phyloP scores from a whole-genome alignment of 352 stramenopile species.

The Pilasporangium apinafurcum region DNA sequence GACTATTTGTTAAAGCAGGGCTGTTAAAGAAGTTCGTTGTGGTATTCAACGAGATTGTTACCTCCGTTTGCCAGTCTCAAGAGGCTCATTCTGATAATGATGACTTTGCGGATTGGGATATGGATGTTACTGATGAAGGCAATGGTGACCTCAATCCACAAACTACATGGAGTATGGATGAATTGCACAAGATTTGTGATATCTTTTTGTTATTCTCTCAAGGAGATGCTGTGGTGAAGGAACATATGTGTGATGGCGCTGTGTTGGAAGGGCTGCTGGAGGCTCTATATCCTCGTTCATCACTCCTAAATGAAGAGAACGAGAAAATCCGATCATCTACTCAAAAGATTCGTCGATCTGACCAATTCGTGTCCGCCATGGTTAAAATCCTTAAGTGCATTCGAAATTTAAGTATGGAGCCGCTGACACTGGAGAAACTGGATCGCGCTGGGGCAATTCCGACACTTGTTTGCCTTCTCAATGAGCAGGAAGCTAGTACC shows the following conservation, averaged over 20 bases:
- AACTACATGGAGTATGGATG: constrained; percentile 44
- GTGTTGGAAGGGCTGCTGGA: constrained; percentile 66
- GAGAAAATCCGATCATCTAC: constrained; percentile 3
- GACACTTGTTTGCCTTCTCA: constrained; percentile 75
- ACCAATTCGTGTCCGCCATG: constrained; percentile 53
- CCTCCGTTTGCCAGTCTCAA: constrained; percentile 15
- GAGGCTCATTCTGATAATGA: constrained; percentile 3
- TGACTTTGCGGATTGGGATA: background rate
- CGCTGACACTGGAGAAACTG: constrained; percentile 83
- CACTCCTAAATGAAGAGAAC: background rate
- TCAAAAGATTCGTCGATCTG: constrained; percentile 19
- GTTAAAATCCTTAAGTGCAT: constrained; percentile 83
- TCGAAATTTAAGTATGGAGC: constrained; percentile 89
- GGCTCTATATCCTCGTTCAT: constrained; percentile 29
- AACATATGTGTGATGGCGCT: constrained; percentile 86
- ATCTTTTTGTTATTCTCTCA: constrained; percentile 90
- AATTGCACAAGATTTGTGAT: constrained; percentile 80
- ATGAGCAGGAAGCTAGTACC: constrained; percentile 27
- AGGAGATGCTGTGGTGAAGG: constrained; percentile 88
- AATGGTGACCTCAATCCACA: constrained; percentile 1
- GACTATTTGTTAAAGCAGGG: constrained; percentile 91
- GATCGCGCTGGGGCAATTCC: constrained; percentile 85
- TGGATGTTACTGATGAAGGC: constrained; percentile 1
- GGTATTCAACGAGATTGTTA: constrained; percentile 78
- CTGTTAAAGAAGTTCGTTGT: constrained; percentile 85